These are phyloP conservation scores for Tubosaeta brunneosetosa DNA, from an alignment of 768 basidiomycete species.

Conservation along the genomic window DNA sequence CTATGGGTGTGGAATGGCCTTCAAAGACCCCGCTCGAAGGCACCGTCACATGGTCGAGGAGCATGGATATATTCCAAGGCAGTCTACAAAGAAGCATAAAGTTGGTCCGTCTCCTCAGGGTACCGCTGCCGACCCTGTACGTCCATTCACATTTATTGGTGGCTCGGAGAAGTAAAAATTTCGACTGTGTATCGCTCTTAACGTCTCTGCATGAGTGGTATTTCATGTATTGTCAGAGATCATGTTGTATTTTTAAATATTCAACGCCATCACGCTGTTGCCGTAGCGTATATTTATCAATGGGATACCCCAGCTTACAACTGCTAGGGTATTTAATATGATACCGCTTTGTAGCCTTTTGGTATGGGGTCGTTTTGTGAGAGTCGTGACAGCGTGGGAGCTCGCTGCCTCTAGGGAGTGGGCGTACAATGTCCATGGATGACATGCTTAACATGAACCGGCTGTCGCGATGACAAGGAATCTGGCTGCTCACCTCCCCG, in stretches of 20 bases:
- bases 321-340: slow-evolving; percentile 9
- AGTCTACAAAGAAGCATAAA: slow-evolving; percentile 42
- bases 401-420: background rate
- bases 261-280: slow-evolving; percentile 4
- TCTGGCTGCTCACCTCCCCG: slow-evolving; percentile 3
- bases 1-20: slow-evolving; percentile 46
- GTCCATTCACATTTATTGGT: slow-evolving; percentile 30
- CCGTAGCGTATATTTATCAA: slow-evolving; percentile 16
- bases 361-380: background rate
- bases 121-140: slow-evolving; percentile 23
- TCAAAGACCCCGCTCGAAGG: slow-evolving; percentile 62
- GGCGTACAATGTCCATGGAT: background rate
- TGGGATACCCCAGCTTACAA: slow-evolving; percentile 11
- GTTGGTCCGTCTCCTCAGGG: slow-evolving; percentile 29
- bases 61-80: slow-evolving; percentile 48
- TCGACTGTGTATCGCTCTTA: background rate
- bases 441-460: background rate
- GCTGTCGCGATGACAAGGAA: slow-evolving; percentile 12
- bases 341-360: slow-evolving; percentile 18
- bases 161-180: slow-evolving; percentile 23
- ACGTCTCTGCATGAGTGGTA: slow-evolving; percentile 9
- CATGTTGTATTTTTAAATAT: slow-evolving; percentile 22
- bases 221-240: slow-evolving; percentile 21
- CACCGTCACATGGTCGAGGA: slow-evolving; percentile 53
- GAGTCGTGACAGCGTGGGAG: background rate